Conservation (phyloP, 139 green algal genomes). For the Zygnema circumcarinatum region DNA sequence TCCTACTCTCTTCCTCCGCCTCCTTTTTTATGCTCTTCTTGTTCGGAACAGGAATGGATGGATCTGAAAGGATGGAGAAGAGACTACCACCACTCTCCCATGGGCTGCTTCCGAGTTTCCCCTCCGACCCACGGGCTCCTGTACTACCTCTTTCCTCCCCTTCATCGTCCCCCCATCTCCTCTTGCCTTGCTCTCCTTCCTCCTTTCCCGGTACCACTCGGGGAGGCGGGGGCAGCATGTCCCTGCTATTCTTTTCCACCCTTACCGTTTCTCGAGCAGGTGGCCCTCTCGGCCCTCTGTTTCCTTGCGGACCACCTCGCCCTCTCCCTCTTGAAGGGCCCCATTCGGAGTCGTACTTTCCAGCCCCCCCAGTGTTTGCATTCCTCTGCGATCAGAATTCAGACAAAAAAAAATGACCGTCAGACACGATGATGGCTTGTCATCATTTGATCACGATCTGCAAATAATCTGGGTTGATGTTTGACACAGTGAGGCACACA, state of each 20-base stretch:
- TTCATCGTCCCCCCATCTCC: neutral
- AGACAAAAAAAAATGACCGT: slow-evolving; percentile 12
- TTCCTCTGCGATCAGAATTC: slow-evolving; percentile 12
- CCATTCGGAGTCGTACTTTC: neutral
- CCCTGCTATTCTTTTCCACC: no score
- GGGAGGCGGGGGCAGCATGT: no score
- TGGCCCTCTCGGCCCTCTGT: neutral
- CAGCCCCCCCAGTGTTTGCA: slow-evolving; percentile 32
- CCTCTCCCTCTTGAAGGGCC: neutral
- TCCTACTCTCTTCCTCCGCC: slow-evolving; percentile 8
- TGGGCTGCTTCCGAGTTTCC: no score
- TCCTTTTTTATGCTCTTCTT: no score
- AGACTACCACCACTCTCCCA: no score
- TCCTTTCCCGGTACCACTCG: no score
- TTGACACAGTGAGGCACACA: neutral
- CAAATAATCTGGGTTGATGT: neutral
- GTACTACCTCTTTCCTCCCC: neutral
- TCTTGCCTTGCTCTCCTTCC: neutral
- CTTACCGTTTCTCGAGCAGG: no score
- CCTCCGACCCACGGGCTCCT: slow-evolving; percentile 7
- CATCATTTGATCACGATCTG: neutral
- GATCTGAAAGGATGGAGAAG: no score
- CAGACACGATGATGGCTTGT: neutral
- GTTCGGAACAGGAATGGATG: no score
- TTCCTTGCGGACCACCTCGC: neutral